Percentiles rank a stretch among this genome's conserved stretches.
phyloP scores from a whole-genome alignment of 805 yeast species.

The Cyberlindnera maritima region DNA sequence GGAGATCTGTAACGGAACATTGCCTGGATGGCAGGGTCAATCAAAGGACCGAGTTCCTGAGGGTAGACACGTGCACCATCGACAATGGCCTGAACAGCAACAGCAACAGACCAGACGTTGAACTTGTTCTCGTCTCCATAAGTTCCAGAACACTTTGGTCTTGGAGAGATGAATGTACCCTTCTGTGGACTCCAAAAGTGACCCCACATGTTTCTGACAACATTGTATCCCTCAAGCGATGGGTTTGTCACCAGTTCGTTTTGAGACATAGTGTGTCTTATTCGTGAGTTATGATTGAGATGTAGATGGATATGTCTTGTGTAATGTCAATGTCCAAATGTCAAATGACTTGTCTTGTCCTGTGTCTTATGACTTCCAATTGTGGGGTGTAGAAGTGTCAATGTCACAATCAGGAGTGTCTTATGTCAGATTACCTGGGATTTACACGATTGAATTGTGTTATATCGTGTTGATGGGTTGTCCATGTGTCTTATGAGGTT shows the following conservation, averaged over 20 bases:
- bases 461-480: too few relatives aligned
- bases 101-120: conserved; percentile 68
- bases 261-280: background rate
- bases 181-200: conserved; percentile 24
- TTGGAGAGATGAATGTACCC: conserved; percentile 25
- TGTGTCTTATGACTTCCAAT: background rate
- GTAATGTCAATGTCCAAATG: too few relatives aligned
- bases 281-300: too few relatives aligned
- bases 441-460: too few relatives aligned
- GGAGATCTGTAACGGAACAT: conserved; percentile 51
- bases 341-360: too few relatives aligned
- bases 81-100: conserved; percentile 62
- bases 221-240: conserved; percentile 26
- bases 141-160: conserved; percentile 36
- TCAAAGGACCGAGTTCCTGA: conserved; percentile 48
- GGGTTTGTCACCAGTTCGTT: conserved; percentile 22
- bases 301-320: too few relatives aligned
- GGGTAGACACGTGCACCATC: conserved; percentile 56
- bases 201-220: conserved; percentile 22
- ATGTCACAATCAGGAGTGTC: background rate
- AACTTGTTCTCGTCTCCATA: conserved; percentile 51
- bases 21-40: conserved; percentile 49
- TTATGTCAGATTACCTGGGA: too few relatives aligned
- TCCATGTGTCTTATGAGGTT: too few relatives aligned
- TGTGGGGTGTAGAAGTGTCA: background rate